phyloP scores from a whole-genome alignment of 345 rosid genomes.

The Nephelium lappaceum region DNA sequence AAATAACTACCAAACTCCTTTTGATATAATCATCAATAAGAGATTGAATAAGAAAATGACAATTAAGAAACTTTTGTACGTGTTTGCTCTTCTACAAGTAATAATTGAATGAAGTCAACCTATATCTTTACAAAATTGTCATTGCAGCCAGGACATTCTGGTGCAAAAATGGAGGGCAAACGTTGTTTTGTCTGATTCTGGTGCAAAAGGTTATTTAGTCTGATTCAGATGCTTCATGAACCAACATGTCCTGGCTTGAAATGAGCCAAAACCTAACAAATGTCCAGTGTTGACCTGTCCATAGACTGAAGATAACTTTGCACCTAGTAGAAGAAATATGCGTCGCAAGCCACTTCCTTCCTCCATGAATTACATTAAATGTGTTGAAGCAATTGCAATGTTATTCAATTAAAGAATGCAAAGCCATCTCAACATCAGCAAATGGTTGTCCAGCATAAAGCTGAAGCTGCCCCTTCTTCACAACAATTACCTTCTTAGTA shows the following conservation, averaged over 20 bases:
- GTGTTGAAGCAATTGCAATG: slow-evolving; percentile 16
- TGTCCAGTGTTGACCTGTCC: not conserved
- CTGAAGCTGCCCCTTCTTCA: slow-evolving; percentile 72
- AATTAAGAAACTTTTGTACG: not conserved
- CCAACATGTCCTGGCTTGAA: not conserved
- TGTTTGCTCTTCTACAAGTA: not conserved
- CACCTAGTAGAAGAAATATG: not conserved
- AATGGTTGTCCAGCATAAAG: slow-evolving; percentile 82
- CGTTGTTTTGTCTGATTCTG: not conserved
- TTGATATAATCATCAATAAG: no score
- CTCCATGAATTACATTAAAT: slow-evolving; percentile 11
- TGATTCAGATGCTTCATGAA: not conserved
- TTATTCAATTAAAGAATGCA: slow-evolving; percentile 52
- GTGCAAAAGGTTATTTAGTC: no score
- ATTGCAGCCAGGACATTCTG: not conserved
- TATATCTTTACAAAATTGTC: slow-evolving; percentile 5
- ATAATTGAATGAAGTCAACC: not conserved
- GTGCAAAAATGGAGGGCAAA: not conserved
- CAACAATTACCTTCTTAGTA: slow-evolving; percentile 56
- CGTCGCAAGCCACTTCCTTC: not conserved
- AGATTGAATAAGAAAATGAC: no score
- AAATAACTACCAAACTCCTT: no score
- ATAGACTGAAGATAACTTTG: not conserved
- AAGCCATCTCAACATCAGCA: slow-evolving; percentile 64
- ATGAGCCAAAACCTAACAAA: not conserved